Base-by-base conservation (phyloP, 331 rosid genomes). In the Saraca asoca region DNA sequence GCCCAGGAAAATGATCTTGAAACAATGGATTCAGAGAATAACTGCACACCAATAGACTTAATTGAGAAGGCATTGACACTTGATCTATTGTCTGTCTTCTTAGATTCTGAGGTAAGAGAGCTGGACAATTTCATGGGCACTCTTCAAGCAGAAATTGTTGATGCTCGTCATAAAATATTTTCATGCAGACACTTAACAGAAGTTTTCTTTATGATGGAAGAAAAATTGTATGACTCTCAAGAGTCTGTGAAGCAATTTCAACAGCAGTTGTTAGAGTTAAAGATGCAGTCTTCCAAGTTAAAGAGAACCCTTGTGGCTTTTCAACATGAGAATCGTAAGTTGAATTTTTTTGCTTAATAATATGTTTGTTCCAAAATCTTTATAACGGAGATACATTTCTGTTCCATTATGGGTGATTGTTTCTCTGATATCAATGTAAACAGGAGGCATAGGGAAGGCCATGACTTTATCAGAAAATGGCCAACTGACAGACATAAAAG, bases 91-190 rank as follows among this genome's bases (percentile, higher is more conserved):
- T 90, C 89, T 46, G 82, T 80, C 69, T 70, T 94, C 73, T 85
- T 94, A 60, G 89, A 83, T 74, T 85, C 89, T 12, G 99, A 90
- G 89, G 96, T 83, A 72, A 85, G 85, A 86, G 96, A 83, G 85
- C 83, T 94, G 83, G 90, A 82, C 79, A 55, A 63, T 77, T 84
- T 83, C 89, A 80, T 88, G 92, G 95, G 66, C 59, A 75, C 79
- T 71, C 81, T 90, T 70, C 85, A 75, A 64, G 85, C 71, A 69
- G 96, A 85, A 73, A 80, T 83, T 20, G 69, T 86, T 71, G 81
- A 80, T 69, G 91, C 90, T 67, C 92, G 76, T 79, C 80, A 44
- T 50, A 81, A 69, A 72, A 77, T 85, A 69, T 83, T 84, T 78
- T 85, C 96, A 33, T 88, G 90, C 85, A 80, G 77, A 81, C 89